Evolutionary conservation across 176 grass and related monocot genomes (phyloP).

Genomic region (Aegilops tauschii): DNA sequence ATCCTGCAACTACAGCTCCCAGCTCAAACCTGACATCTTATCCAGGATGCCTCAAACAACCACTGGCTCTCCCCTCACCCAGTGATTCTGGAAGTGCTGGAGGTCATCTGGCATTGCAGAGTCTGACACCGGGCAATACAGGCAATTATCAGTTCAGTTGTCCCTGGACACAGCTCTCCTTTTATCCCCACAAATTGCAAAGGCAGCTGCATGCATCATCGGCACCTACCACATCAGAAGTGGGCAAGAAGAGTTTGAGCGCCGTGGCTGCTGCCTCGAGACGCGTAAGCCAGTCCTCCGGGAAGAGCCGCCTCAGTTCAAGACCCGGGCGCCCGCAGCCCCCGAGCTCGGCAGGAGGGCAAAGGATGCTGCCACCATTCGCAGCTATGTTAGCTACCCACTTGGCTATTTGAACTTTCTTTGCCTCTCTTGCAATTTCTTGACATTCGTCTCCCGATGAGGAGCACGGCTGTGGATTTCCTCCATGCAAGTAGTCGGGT

Average conservation of each 20-base stretch:
- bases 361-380: too few species aligned
- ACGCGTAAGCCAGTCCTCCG: too few species aligned
- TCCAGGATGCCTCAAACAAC: slow-evolving; percentile 37
- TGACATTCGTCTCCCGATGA: too few species aligned
- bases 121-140: slow-evolving; percentile 42
- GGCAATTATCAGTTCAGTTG: slow-evolving; percentile 35
- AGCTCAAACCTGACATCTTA: slow-evolving; percentile 33
- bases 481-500: slow-evolving; percentile 41
- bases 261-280: neutral
- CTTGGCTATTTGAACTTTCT: neutral
- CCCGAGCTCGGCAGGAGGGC: neutral
- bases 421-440: neutral
- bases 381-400: too few species aligned
- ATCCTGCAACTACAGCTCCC: too few species aligned
- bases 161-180: slow-evolving; percentile 29
- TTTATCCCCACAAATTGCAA: too few species aligned
- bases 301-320: neutral
- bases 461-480: neutral
- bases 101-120: slow-evolving; percentile 23
- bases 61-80: slow-evolving; percentile 61
- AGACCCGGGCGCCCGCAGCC: slow-evolving; percentile 38
- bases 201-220: neutral
- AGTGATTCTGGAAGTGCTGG: slow-evolving; percentile 56
- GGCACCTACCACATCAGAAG: neutral
- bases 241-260: neutral